Evolutionary conservation across 176 grass and related monocot genomes (phyloP), one percentile per base, ranked within the genome.

Genomic region (Cocos nucifera): DNA sequence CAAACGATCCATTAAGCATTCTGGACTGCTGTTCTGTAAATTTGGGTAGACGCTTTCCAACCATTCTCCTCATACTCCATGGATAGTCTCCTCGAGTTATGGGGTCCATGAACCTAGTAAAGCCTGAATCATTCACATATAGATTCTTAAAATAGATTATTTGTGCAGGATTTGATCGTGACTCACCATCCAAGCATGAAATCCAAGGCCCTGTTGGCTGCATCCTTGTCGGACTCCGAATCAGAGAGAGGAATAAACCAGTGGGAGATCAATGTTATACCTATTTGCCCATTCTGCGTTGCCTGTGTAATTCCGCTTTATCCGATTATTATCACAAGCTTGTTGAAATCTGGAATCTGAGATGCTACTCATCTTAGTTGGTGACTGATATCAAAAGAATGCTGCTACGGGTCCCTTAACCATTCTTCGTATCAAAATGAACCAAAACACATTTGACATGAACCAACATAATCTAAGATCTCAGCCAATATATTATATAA

Each of bases 161-260:
- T 39, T 23, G 49, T 29, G 14, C 22, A 48, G 7, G 29, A 62
- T 58, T 65, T 62, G 0, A 44, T 48, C 65, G 9, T 6, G 6
- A 19, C 51, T 58, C 70, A 91, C 87, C 87, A 91, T 69, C 87
- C 87, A 65, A 85, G 28, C 77, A 65, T 74, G 83, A 91, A 91
- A 56, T 91, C 76, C 19, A 80, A 28, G 19, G 73, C 67, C 1
- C 76, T 82, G 23, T 53, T 77, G n/a, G 54, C 57, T 1, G 87
- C 83, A 52, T 77, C 68, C 2, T 60, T 5, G 15, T 92, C 64
- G 7, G 80, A 69, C 24, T 78, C 72, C 0, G 83, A 80, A 19
- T 4, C 23, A 35, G 80, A 80, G 15, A 69, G 84, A 3, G 88
- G 83, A 23, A 92, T 19, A 50, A 52, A 84, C 83, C 79, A 92